Evolutionary conservation across 2,329 filamentous ascomycete species (phyloP).

Genomic region (Aureobasidium mangrovei): DNA sequence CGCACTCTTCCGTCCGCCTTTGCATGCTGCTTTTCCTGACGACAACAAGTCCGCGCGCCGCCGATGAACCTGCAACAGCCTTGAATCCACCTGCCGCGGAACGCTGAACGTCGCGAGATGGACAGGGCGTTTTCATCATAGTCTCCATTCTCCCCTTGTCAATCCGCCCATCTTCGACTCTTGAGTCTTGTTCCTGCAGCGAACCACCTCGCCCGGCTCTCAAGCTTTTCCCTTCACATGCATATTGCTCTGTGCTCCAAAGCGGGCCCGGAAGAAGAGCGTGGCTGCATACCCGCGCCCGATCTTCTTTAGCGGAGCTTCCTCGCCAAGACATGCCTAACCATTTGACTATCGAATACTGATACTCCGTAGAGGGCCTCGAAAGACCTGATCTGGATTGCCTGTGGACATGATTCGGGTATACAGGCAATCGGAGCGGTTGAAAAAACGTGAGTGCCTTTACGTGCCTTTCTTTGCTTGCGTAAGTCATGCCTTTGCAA

Average conservation of each 20-base stretch:
- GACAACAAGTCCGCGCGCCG: not conserved
- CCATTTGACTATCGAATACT: constrained; percentile 1
- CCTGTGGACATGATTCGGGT: no score
- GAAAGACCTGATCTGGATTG: not conserved
- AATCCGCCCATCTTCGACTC: not conserved
- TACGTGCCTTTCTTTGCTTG: no score
- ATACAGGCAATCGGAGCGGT: no score
- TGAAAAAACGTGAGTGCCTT: no score
- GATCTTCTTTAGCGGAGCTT: constrained; percentile 7
- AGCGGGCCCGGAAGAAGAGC: constrained; percentile 6
- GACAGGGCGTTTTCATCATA: not conserved
- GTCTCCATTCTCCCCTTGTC: not conserved
- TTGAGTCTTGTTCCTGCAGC: not conserved
- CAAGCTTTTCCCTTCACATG: constrained; percentile 11
- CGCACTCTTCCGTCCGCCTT: not conserved
- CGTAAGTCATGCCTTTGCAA: no score
- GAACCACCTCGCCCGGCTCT: not conserved
- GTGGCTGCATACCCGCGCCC: constrained; percentile 8
- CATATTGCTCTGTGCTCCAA: constrained; percentile 10
- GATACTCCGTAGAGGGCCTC: not conserved
- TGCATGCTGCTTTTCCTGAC: not conserved
- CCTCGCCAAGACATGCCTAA: not conserved
- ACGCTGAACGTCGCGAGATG: not conserved
- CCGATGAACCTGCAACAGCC: not conserved
- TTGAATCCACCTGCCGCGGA: not conserved